A percentile compares a stretch with the other conserved stretches of the same genome.
Conservation (phyloP, 768 basidiomycete species). For the Termitomyces sp. region DNA sequence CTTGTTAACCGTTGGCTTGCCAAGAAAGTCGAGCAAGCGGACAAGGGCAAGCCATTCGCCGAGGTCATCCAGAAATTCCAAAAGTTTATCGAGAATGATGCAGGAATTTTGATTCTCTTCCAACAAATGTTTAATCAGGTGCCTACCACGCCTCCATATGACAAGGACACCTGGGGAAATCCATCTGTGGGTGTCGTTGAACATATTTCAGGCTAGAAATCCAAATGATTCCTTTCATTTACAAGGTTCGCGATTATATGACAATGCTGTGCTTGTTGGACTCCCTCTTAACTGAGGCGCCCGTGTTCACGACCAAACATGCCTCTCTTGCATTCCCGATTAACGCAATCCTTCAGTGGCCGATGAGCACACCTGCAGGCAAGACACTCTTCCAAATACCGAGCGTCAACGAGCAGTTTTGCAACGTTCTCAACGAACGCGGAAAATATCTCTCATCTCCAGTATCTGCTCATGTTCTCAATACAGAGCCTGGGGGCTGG, state of each 20-base stretch:
- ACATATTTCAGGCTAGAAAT: background rate
- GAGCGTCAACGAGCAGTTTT: slow-evolving; percentile 40
- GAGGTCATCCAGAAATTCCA: slow-evolving; percentile 3
- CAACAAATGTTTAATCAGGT: slow-evolving; percentile 12
- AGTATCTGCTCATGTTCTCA: slow-evolving; percentile 38
- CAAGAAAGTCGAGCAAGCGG: background rate
- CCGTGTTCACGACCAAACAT: slow-evolving; percentile 29
- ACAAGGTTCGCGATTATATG: slow-evolving; percentile 34
- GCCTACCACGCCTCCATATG: slow-evolving; percentile 5
- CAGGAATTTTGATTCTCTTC: background rate
- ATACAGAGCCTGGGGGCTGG: slow-evolving; percentile 37
- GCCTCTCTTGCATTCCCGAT: slow-evolving; percentile 42
- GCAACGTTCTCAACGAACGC: slow-evolving; percentile 48
- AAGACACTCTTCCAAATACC: slow-evolving; percentile 30
- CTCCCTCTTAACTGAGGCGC: slow-evolving; percentile 35
- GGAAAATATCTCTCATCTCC: slow-evolving; percentile 37
- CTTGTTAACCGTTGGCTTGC: slow-evolving; percentile 2
- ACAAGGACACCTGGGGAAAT: slow-evolving; percentile 4
- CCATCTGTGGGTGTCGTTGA: slow-evolving; percentile 1
- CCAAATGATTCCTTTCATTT: background rate
- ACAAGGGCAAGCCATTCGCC: background rate
- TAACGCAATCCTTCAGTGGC: slow-evolving; percentile 37
- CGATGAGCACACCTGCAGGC: slow-evolving; percentile 29
- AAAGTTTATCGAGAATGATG: slow-evolving; percentile 8
- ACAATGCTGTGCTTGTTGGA: slow-evolving; percentile 37